These are phyloP conservation scores for Phytophthora lateralis DNA, from an alignment of 352 stramenopile genomes.

Conservation along the genomic window DNA sequence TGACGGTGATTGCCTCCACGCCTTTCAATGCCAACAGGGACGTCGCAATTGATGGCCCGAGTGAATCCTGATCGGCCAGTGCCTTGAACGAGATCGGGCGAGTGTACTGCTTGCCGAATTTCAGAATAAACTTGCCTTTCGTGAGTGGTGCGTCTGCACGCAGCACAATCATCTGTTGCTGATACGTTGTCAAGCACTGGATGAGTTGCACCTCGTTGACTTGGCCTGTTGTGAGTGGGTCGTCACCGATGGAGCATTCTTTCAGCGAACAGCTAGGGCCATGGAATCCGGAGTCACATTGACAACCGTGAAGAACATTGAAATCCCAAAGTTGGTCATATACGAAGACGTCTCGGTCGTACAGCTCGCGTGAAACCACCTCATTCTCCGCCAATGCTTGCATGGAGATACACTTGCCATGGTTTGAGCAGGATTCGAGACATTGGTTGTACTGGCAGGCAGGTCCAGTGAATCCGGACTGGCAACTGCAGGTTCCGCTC, in stretches of 20 bases:
- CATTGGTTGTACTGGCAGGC: constrained; percentile 71
- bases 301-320: constrained; percentile 77
- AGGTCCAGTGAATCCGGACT: constrained; percentile 76
- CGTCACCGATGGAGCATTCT: constrained; percentile 65
- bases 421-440: constrained; percentile 48
- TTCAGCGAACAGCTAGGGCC: constrained; percentile 63
- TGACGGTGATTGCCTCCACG: constrained; percentile 44
- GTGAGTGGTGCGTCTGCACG: constrained; percentile 49
- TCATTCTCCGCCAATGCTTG: constrained; percentile 56
- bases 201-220: constrained; percentile 71
- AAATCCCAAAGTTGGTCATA: constrained; percentile 78
- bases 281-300: constrained; percentile 69
- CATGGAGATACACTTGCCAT: constrained; percentile 78
- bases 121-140: constrained; percentile 60
- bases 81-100: constrained; percentile 65
- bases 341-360: constrained; percentile 41
- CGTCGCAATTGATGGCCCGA: constrained; percentile 53
- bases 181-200: constrained; percentile 61
- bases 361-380: constrained; percentile 55
- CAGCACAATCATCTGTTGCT: constrained; percentile 60
- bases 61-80: constrained; percentile 47
- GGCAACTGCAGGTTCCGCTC: constrained; percentile 79
- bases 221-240: constrained; percentile 66
- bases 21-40: constrained; percentile 50
- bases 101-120: constrained; percentile 71